phyloP scores from a whole-genome alignment of 768 basidiomycete species.

The Porphyrellus cyaneotinctus region DNA sequence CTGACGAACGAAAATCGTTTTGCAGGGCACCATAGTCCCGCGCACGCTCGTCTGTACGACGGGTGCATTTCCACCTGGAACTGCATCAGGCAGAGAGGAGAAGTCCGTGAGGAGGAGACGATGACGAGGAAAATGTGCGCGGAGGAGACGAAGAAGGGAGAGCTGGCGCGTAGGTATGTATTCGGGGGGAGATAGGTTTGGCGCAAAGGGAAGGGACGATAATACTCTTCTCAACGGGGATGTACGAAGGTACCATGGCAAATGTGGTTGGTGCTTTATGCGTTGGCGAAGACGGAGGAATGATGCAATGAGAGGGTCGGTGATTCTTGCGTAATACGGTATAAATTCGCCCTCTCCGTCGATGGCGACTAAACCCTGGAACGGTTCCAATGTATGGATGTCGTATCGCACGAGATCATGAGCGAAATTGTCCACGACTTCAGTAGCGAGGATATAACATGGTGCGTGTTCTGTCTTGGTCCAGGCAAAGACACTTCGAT shows the following conservation, averaged over 20 bases:
- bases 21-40: slow-evolving; percentile 81
- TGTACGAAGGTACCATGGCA: slow-evolving; percentile 53
- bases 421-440: slow-evolving; percentile 98
- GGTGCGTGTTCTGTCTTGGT: slow-evolving; percentile 67
- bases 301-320: slow-evolving; percentile 78
- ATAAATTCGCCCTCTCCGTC: slow-evolving; percentile 79
- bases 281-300: slow-evolving; percentile 67
- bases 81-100: slow-evolving; percentile 77
- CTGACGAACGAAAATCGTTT: slow-evolving; percentile 87
- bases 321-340: slow-evolving; percentile 76
- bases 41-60: slow-evolving; percentile 94
- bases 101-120: slow-evolving; percentile 95
- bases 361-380: slow-evolving; percentile 79
- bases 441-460: slow-evolving; percentile 92
- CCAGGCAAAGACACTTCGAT: slow-evolving; percentile 88
- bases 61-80: slow-evolving; percentile 65
- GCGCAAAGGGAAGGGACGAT: slow-evolving; percentile 74
- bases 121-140: slow-evolving; percentile 84
- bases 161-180: slow-evolving; percentile 91
- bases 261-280: slow-evolving; percentile 54
- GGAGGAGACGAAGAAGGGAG: slow-evolving; percentile 76
- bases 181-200: slow-evolving; percentile 84
- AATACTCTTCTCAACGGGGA: slow-evolving; percentile 61
- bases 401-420: slow-evolving; percentile 95
- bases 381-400: slow-evolving; percentile 69